Evolutionary conservation across 2,329 filamentous ascomycete species (phyloP).

Genomic region (Aureobasidium melanogenum): DNA sequence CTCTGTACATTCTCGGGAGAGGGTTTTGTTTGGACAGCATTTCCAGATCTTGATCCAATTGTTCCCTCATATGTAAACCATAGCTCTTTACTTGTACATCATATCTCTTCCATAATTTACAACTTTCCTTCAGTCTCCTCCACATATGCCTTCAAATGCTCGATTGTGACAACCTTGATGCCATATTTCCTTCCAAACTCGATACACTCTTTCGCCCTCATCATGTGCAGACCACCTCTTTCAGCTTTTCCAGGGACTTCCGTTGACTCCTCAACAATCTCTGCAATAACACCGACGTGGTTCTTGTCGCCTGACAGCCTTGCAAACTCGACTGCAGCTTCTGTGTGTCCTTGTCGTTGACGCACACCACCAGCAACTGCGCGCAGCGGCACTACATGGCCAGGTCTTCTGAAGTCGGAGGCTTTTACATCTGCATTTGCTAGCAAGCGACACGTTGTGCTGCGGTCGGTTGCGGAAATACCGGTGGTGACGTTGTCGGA

Average conservation of each 20-base stretch:
- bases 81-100: neutral
- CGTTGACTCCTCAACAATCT: conserved; percentile 80
- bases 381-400: conserved; percentile 81
- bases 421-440: conserved; percentile 54
- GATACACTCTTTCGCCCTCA: conserved; percentile 80
- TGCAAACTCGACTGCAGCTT: conserved; percentile 88
- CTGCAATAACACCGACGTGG: conserved; percentile 71
- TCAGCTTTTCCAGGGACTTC: conserved; percentile 59
- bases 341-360: conserved; percentile 76
- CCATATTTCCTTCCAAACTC: conserved; percentile 82
- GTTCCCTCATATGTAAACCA: neutral
- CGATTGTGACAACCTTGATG: conserved; percentile 90
- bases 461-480: conserved; percentile 81
- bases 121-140: conserved; percentile 59
- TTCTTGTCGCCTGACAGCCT: conserved; percentile 59
- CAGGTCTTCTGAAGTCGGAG: conserved; percentile 66
- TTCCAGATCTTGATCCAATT: neutral
- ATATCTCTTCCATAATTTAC: neutral
- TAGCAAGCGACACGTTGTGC: conserved; percentile 69
- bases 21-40: neutral
- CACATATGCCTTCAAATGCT: conserved; percentile 72
- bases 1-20: no score
- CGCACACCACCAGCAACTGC: conserved; percentile 73
- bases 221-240: conserved; percentile 66
- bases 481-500: conserved; percentile 69